Conservation (phyloP, 306 rosid species). For the Canavalia gladiata region DNA sequence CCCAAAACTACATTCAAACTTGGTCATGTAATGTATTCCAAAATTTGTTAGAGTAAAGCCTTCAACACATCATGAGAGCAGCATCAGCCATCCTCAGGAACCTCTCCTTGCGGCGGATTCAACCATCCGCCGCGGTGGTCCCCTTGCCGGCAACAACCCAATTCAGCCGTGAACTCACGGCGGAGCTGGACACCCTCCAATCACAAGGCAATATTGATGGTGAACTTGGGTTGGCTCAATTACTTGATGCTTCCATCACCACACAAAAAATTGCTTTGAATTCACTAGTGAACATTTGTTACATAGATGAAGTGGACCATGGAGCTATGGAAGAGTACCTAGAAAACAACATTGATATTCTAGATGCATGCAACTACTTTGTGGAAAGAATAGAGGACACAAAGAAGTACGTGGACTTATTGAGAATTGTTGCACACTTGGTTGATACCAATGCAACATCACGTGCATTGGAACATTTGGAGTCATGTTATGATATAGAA, state of each 20-base stretch:
- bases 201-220: background rate
- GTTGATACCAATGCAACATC: constrained; percentile 25
- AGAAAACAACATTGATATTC: constrained; percentile 48
- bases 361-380: constrained; percentile 51
- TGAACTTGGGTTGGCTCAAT: constrained; percentile 31
- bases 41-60: background rate
- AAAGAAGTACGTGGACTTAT: constrained; percentile 38
- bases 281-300: constrained; percentile 24
- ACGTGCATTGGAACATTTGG: constrained; percentile 38
- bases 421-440: constrained; percentile 40
- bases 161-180: constrained; percentile 42
- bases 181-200: constrained; percentile 45
- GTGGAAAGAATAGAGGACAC: constrained; percentile 41
- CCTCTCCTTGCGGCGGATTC: constrained; percentile 48
- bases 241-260: constrained; percentile 52
- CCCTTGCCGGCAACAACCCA: constrained; percentile 41
- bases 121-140: constrained; percentile 37
- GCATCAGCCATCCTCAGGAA: constrained; percentile 45
- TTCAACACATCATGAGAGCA: constrained; percentile 33
- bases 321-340: constrained; percentile 45
- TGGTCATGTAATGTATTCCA: constrained; percentile 16
- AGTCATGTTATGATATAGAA: constrained; percentile 37
- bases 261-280: constrained; percentile 52
- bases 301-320: constrained; percentile 30
- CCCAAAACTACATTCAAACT: background rate